Evolutionary conservation across 805 yeast genomes (phyloP).

Genomic region (Kodamaea laetipori): DNA sequence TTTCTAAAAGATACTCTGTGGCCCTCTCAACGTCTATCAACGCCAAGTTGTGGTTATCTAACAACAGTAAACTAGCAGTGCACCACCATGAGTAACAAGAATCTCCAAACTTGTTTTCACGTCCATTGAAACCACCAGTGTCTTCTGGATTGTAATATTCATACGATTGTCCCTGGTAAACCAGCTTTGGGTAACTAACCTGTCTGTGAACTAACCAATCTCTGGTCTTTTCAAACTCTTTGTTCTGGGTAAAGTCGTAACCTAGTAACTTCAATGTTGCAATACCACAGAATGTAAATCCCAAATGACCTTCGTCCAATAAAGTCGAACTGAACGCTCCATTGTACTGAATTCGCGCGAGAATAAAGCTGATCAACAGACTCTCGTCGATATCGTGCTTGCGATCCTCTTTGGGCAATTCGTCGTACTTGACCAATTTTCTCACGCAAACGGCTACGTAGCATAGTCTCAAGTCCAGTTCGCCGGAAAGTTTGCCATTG

Average conservation of each 20-base stretch:
- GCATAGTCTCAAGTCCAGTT: conserved; percentile 70
- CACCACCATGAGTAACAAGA: conserved; percentile 91
- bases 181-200: conserved; percentile 36
- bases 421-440: conserved; percentile 47
- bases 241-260: conserved; percentile 20
- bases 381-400: conserved; percentile 45
- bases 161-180: conserved; percentile 32
- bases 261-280: conserved; percentile 53
- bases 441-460: conserved; percentile 73
- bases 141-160: conserved; percentile 49
- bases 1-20: conserved; percentile 46
- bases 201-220: conserved; percentile 71
- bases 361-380: conserved; percentile 38
- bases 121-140: conserved; percentile 81
- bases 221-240: conserved; percentile 33
- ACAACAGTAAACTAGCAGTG: conserved; percentile 54
- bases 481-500: conserved; percentile 49
- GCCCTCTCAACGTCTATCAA: conserved; percentile 41
- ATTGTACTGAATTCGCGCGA: conserved; percentile 38
- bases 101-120: conserved; percentile 82
- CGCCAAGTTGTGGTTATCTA: conserved; percentile 29
- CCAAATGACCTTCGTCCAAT: conserved; percentile 76
- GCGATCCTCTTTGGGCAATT: conserved; percentile 23
- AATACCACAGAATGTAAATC: conserved; percentile 82
- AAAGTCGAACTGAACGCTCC: conserved; percentile 72